A percentile compares a stretch with the other conserved stretches of the same genome.
Evolutionary conservation across 257 asterid genomes (phyloP).

Genomic region (Gentiana straminea): DNA sequence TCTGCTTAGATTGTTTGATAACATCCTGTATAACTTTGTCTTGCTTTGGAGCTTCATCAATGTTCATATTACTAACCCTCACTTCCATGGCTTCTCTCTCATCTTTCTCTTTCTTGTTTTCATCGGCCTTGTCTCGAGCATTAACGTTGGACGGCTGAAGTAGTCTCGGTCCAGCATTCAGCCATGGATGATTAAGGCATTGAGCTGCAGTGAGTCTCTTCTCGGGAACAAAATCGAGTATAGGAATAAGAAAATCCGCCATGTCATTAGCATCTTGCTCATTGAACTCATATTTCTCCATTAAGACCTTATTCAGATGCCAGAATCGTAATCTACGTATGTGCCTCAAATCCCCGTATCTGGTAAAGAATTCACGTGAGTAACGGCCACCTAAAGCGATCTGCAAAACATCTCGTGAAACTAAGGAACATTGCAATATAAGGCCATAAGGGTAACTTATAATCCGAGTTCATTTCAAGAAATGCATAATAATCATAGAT

Average conservation of each 20-base stretch:
- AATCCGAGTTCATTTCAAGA: too few species aligned
- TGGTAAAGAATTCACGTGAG: too few species aligned
- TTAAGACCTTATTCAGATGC: too few species aligned
- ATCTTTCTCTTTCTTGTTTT: conserved; percentile 41
- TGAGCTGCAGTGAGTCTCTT: conserved; percentile 80
- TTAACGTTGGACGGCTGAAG: conserved; percentile 28
- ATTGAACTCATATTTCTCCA: too few species aligned
- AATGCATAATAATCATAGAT: too few species aligned
- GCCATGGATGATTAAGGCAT: conserved; percentile 83
- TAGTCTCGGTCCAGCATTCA: conserved; percentile 31
- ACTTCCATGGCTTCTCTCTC: conserved; percentile 87
- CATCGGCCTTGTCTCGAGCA: conserved; percentile 19
- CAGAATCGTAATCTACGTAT: too few species aligned
- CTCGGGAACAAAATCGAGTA: conserved; percentile 24
- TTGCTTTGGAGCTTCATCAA: conserved; percentile 27
- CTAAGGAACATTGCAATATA: conserved; percentile 29
- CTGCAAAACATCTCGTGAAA: conserved; percentile 17
- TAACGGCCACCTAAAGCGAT: too few species aligned
- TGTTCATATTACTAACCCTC: conserved; percentile 69
- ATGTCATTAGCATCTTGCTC: too few species aligned
- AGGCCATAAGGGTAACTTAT: too few species aligned
- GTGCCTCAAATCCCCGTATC: too few species aligned
- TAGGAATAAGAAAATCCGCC: too few species aligned
- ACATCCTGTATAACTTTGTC: conserved; percentile 28
- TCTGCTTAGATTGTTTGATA: conserved; percentile 20